phyloP scores from a whole-genome alignment of 257 asterid species.

The Solanum medicagineum region DNA sequence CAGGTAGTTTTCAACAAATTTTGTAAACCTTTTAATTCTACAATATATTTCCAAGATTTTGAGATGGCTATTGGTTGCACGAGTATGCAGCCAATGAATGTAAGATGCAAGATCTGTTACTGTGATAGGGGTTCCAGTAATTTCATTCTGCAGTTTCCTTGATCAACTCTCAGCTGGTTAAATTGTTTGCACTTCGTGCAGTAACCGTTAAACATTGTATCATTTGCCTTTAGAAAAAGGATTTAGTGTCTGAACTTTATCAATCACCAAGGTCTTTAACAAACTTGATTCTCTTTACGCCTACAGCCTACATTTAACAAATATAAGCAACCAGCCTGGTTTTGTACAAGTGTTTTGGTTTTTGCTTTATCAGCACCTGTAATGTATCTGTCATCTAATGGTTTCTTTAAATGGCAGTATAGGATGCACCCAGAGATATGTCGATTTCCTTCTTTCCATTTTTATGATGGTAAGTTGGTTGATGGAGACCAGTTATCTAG shows the following conservation, averaged over 20 bases:
- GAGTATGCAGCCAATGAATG: neutral
- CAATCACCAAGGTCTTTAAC: neutral
- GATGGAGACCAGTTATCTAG: slow-evolving; percentile 57
- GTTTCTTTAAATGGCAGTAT: slow-evolving; percentile 49
- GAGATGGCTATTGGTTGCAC: neutral
- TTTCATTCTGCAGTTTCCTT: neutral
- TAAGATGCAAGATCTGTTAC: neutral
- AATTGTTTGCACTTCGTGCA: neutral
- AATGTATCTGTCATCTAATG: neutral
- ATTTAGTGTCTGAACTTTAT: neutral
- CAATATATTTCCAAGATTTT: neutral
- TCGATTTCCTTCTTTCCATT: slow-evolving; percentile 81
- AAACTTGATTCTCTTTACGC: neutral
- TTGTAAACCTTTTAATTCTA: neutral
- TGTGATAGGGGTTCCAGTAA: neutral
- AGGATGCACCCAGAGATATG: slow-evolving; percentile 99
- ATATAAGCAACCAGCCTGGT: neutral
- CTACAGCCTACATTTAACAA: neutral
- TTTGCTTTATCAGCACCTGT: neutral
- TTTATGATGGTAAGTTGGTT: slow-evolving; percentile 87
- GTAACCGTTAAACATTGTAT: neutral
- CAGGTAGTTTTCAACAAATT: slow-evolving; percentile 45
- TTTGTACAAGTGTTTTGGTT: neutral
- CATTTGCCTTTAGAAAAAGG: neutral
- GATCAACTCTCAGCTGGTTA: neutral